These are phyloP conservation scores for Insectozyma bohioensis DNA, from an alignment of 1,139 yeast species.

Conservation along the genomic window DNA sequence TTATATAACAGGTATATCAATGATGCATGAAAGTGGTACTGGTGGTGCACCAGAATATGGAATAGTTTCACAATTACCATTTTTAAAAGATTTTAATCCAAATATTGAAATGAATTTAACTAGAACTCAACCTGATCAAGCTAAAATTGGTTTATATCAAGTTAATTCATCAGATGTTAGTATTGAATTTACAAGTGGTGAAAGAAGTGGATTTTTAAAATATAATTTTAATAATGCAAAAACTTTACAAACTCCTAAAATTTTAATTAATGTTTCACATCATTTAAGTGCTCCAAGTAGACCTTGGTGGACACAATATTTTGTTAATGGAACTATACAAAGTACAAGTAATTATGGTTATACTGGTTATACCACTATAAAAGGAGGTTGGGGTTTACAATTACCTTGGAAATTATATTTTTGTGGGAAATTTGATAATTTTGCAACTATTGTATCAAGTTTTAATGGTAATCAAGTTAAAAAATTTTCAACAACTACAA, in stretches of 20 bases:
- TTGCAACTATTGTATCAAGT: slow-evolving; percentile 6
- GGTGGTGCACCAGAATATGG: slow-evolving; percentile 42
- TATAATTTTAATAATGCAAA: slow-evolving; percentile 21
- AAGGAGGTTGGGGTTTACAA: slow-evolving; percentile 36
- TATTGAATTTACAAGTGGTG: slow-evolving; percentile 27
- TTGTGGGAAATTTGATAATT: slow-evolving; percentile 24
- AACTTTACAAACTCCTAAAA: slow-evolving; percentile 9
- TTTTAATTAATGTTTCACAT: slow-evolving; percentile 29
- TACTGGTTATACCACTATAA: slow-evolving; percentile 23
- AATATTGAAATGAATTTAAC: slow-evolving; percentile 13
- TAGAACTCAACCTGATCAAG: slow-evolving; percentile 20
- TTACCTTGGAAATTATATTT: slow-evolving; percentile 28
- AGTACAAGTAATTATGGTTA: slow-evolving; percentile 21
- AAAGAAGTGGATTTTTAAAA: slow-evolving; percentile 25
- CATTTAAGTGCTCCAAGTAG: slow-evolving; percentile 25
- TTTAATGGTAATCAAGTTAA: slow-evolving; percentile 13
- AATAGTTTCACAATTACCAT: slow-evolving; percentile 31
- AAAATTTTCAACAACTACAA: slow-evolving; percentile 7
- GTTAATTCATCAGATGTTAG: slow-evolving; percentile 21
- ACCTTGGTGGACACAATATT: slow-evolving; percentile 34
- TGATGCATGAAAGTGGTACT: slow-evolving; percentile 43
- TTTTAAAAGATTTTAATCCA: slow-evolving; percentile 19
- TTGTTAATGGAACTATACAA: slow-evolving; percentile 25
- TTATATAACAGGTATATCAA: slow-evolving; percentile 30
- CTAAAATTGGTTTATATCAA: slow-evolving; percentile 26